Evolutionary conservation across 192 early-diverging fungal species (phyloP).

Genomic region (Nowakowskiella sp.): DNA sequence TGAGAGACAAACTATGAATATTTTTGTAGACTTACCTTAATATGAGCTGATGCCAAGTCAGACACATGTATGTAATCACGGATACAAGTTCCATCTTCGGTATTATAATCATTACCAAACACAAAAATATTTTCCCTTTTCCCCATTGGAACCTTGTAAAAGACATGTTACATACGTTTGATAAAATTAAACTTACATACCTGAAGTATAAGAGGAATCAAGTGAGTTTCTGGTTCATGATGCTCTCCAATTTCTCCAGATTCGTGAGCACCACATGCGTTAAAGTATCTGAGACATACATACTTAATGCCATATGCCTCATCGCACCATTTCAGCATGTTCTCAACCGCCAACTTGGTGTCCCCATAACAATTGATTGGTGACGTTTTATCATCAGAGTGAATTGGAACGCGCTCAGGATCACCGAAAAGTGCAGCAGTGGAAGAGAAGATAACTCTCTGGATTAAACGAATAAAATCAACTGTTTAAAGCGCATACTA

Average conservation of each 20-base stretch:
- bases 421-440: constrained; percentile 88
- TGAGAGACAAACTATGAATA: background rate
- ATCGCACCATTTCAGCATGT: constrained; percentile 68
- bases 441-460: constrained; percentile 83
- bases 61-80: constrained; percentile 95
- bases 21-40: constrained; percentile 30
- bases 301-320: constrained; percentile 38
- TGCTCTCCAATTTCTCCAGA: constrained; percentile 90
- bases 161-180: constrained; percentile 1
- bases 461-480: background rate
- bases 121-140: constrained; percentile 73
- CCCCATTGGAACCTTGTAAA: constrained; percentile 60
- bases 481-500: too few relatives aligned
- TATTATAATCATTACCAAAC: constrained; percentile 91
- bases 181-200: background rate
- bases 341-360: constrained; percentile 92
- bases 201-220: constrained; percentile 84
- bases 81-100: constrained; percentile 84
- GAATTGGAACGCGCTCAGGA: constrained; percentile 62
- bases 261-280: constrained; percentile 87
- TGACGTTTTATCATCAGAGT: constrained; percentile 55
- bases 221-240: constrained; percentile 76
- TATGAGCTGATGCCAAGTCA: constrained; percentile 85
- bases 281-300: constrained; percentile 78
- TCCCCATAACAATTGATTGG: constrained; percentile 92